These are phyloP conservation scores for Paecilomyces sp. DNA, from an alignment of 2,329 filamentous ascomycete genomes.

Conservation along the genomic window DNA sequence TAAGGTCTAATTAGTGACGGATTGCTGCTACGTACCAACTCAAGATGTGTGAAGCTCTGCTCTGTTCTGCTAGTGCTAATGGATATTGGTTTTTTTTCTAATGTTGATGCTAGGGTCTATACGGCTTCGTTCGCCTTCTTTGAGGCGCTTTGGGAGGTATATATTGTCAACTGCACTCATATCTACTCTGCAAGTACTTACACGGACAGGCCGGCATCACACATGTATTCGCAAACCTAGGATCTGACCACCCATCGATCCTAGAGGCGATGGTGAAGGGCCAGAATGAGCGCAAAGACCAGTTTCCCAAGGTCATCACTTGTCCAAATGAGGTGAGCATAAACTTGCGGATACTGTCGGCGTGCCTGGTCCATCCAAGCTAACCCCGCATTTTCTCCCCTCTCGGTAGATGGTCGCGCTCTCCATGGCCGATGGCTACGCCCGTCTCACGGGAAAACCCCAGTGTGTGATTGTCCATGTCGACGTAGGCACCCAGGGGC, in stretches of 20 bases:
- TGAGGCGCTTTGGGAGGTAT: slow-evolving; percentile 68
- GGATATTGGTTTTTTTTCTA: background rate
- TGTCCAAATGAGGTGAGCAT: slow-evolving; percentile 66
- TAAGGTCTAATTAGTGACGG: background rate
- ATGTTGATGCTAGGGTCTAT: slow-evolving; percentile 34
- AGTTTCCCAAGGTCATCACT: slow-evolving; percentile 68
- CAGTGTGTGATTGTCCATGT: slow-evolving; percentile 76
- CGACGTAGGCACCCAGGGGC: slow-evolving; percentile 72
- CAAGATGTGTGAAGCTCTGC: background rate
- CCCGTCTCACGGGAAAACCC: slow-evolving; percentile 62
- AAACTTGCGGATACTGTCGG: slow-evolving; percentile 5
- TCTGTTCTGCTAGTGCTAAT: background rate
- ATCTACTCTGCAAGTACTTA: slow-evolving; percentile 3
- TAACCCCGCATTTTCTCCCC: slow-evolving; percentile 9
- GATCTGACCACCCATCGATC: slow-evolving; percentile 62
- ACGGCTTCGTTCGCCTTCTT: slow-evolving; percentile 78
- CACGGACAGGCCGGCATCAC: slow-evolving; percentile 39
- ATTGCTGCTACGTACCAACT: background rate
- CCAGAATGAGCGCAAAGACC: slow-evolving; percentile 56
- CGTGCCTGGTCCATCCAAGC: slow-evolving; percentile 1
- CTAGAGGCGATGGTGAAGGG: slow-evolving; percentile 75
- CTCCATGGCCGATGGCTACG: slow-evolving; percentile 78
- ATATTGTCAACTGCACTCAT: slow-evolving; percentile 22
- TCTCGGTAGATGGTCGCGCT: slow-evolving; percentile 66
- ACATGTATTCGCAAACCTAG: slow-evolving; percentile 48